A percentile compares a stretch with the other conserved stretches of the same genome.
Conservation (phyloP, 257 asterid species). For the Capsicum chinense region DNA sequence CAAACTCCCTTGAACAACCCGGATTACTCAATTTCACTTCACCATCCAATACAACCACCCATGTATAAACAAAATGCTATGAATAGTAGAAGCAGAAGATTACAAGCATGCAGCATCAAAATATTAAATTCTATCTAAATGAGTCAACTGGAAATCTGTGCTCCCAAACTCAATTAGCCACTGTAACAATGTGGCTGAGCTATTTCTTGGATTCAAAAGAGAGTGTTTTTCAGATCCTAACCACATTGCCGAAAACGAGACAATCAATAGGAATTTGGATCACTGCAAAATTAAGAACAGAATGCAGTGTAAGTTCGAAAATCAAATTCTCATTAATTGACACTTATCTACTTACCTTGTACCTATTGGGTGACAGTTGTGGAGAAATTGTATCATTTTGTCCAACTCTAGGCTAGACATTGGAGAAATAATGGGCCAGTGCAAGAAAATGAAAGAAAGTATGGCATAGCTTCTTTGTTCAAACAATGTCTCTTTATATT, state of each 20-base stretch:
- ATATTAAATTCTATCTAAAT: neutral
- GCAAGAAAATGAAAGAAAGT: neutral
- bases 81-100: neutral
- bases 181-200: neutral
- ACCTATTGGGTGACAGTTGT: neutral
- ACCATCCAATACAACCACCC: neutral
- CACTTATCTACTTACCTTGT: neutral
- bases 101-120: constrained; percentile 9
- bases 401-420: neutral
- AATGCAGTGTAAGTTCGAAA: neutral
- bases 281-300: neutral
- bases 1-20: neutral
- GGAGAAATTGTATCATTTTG: neutral
- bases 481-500: constrained; percentile 3
- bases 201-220: neutral
- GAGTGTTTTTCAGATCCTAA: constrained; percentile 5
- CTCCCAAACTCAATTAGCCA: neutral
- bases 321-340: neutral
- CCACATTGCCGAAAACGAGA: neutral
- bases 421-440: neutral
- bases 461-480: neutral
- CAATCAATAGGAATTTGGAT: neutral
- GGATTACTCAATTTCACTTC: neutral
- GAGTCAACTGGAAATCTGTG: neutral
- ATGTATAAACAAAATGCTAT: neutral